Evolutionary conservation across 2,329 filamentous ascomycete genomes (phyloP).

Genomic region (Orbilia javanica): DNA sequence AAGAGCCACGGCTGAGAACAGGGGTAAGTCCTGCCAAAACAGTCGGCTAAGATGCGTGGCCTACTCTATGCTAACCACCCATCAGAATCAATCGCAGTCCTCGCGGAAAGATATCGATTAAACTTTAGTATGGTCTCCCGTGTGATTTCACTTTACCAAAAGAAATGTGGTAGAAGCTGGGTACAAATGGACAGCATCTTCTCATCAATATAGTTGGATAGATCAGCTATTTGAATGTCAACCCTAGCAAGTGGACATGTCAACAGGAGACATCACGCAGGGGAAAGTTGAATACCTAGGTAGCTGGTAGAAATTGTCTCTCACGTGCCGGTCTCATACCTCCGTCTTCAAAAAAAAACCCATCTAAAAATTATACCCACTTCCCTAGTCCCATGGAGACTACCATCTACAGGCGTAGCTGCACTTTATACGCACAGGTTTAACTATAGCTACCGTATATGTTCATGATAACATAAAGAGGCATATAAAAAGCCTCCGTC

Average conservation of each 20-base stretch:
- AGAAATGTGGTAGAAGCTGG: slow-evolving; percentile 91
- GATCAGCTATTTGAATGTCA: background rate
- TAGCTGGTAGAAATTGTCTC: too few relatives aligned
- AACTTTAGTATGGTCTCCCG: slow-evolving; percentile 81
- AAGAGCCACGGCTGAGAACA: slow-evolving; percentile 68
- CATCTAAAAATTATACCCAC: too few relatives aligned
- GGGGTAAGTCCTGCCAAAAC: slow-evolving; percentile 62
- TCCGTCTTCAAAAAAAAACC: too few relatives aligned
- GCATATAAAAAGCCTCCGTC: background rate
- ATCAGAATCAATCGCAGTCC: slow-evolving; percentile 70
- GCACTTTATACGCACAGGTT: too few relatives aligned
- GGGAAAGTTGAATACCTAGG: too few relatives aligned
- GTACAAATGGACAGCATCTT: slow-evolving; percentile 93
- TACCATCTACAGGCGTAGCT: too few relatives aligned
- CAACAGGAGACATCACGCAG: background rate
- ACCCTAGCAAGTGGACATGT: background rate
- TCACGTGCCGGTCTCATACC: too few relatives aligned
- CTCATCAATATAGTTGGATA: slow-evolving; percentile 64
- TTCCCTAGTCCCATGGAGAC: too few relatives aligned
- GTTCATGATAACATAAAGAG: background rate
- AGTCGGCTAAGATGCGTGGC: background rate
- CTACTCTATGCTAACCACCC: slow-evolving; percentile 58
- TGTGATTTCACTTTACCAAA: slow-evolving; percentile 84
- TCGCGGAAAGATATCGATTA: slow-evolving; percentile 84
- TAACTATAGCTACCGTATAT: background rate